A percentile compares a stretch with the other conserved stretches of the same genome.
These are phyloP conservation scores for Hypomyces perniciosus DNA, from an alignment of 2,329 filamentous ascomycete genomes.

Conservation along the genomic window DNA sequence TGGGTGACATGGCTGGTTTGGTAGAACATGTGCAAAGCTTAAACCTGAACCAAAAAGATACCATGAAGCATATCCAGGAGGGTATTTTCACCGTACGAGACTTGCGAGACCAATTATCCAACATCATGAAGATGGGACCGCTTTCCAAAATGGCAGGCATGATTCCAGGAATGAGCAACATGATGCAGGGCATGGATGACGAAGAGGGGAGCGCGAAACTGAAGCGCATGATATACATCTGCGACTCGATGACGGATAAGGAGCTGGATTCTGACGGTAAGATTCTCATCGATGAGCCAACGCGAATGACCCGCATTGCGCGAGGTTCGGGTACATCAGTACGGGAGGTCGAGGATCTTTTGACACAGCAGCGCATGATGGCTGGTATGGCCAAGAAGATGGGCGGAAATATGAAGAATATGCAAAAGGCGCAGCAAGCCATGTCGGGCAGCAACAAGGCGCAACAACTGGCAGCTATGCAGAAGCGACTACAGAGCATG, in stretches of 20 bases:
- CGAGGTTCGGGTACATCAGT: constrained; percentile 86
- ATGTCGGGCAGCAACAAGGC: constrained; percentile 88
- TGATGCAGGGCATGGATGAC: constrained; percentile 96
- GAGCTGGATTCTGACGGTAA: constrained; percentile 95
- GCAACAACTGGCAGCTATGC: constrained; percentile 94
- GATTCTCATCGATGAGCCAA: constrained; percentile 86
- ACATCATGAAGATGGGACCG: constrained; percentile 99
- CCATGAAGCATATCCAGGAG: constrained; percentile 97
- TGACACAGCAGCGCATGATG: constrained; percentile 99
- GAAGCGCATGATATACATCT: constrained; percentile 98
- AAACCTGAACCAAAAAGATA: constrained; percentile 95
- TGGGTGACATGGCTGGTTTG: constrained; percentile 93
- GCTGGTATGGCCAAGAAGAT: constrained; percentile 98
- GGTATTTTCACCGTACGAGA: constrained; percentile 95
- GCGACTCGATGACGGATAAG: constrained; percentile 95
- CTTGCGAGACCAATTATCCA: constrained; percentile 87
- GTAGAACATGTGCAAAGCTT: constrained; percentile 95
- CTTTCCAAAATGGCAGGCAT: constrained; percentile 96
- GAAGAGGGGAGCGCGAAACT: constrained; percentile 91
- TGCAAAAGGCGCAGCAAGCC: constrained; percentile 86
- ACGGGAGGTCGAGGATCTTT: constrained; percentile 85
- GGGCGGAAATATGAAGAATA: constrained; percentile 95
- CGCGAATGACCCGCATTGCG: constrained; percentile 86
- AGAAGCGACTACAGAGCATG: constrained; percentile 91
- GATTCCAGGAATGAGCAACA: constrained; percentile 89